A percentile compares a stretch with the other conserved stretches of the same genome.
These are phyloP conservation scores for Epichloe gansuensis DNA, from an alignment of 2,329 filamentous ascomycete species.

Conservation along the genomic window DNA sequence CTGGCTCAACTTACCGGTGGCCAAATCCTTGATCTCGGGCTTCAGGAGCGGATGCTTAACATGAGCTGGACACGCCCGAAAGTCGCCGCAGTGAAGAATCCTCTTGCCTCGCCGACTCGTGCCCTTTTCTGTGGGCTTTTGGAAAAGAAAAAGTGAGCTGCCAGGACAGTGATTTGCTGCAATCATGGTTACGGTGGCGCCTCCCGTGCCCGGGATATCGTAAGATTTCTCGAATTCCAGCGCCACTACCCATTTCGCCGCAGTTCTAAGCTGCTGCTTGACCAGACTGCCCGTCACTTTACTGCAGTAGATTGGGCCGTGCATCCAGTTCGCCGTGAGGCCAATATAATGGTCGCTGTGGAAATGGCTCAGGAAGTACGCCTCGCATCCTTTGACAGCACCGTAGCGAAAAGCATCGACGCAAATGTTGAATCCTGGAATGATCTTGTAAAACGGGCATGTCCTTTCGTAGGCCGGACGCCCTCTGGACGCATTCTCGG, in stretches of 20 bases:
- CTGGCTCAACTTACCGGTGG: constrained; percentile 59
- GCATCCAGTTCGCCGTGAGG: constrained; percentile 73
- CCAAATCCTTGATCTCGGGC: constrained; percentile 58
- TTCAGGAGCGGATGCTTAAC: constrained; percentile 69
- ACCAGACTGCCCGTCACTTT: constrained; percentile 84
- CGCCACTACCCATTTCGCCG: constrained; percentile 72
- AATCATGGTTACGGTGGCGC: constrained; percentile 86
- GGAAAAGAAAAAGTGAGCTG: constrained; percentile 85
- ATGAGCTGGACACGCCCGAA: constrained; percentile 79
- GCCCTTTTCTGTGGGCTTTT: constrained; percentile 58
- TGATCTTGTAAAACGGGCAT: constrained; percentile 97
- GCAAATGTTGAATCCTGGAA: constrained; percentile 83
- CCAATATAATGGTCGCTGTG: constrained; percentile 97
- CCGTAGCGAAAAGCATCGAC: constrained; percentile 96
- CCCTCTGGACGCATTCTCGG: constrained; percentile 65
- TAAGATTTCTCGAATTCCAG: constrained; percentile 73
- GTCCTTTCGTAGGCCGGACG: constrained; percentile 80
- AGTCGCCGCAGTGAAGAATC: constrained; percentile 91
- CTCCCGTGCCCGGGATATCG: constrained; percentile 63
- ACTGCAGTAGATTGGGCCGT: constrained; percentile 95
- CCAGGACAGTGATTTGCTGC: constrained; percentile 94
- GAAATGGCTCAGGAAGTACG: constrained; percentile 95
- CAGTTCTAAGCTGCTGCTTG: constrained; percentile 71
- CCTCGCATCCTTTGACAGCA: constrained; percentile 79
- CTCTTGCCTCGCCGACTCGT: constrained; percentile 53